A percentile compares a stretch with the other conserved stretches of the same genome.
phyloP scores from a whole-genome alignment of 805 yeast species.

The Yarrowia divulgata region DNA sequence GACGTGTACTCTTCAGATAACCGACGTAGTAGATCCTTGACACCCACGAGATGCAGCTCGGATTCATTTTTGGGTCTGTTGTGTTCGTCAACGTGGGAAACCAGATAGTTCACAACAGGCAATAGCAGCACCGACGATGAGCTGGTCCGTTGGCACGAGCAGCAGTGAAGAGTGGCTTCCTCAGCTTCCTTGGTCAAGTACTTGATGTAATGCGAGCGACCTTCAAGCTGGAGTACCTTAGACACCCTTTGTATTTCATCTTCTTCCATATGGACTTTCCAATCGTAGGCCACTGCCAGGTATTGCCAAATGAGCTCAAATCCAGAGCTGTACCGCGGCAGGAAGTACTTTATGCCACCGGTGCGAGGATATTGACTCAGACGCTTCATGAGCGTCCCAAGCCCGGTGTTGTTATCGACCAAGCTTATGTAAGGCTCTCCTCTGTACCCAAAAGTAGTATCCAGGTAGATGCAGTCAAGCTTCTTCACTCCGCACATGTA shows the following conservation, averaged over 20 bases:
- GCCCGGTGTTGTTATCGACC: constrained; percentile 14
- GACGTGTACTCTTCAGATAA: constrained; percentile 22
- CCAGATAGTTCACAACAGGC: constrained; percentile 13
- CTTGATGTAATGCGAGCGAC: constrained; percentile 11
- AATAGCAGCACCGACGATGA: constrained; percentile 8
- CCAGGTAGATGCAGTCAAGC: constrained; percentile 24
- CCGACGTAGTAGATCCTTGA: not conserved
- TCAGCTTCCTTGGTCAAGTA: constrained; percentile 9
- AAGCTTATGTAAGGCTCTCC: constrained; percentile 26
- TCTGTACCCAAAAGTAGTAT: constrained; percentile 31
- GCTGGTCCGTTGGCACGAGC: constrained; percentile 6
- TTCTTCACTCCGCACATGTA: constrained; percentile 31
- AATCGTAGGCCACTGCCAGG: constrained; percentile 23
- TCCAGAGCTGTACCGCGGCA: constrained; percentile 26
- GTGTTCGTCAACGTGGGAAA: constrained; percentile 20
- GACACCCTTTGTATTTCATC: constrained; percentile 11
- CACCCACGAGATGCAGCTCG: constrained; percentile 1
- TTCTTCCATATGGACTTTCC: constrained; percentile 37
- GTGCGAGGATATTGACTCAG: constrained; percentile 8
- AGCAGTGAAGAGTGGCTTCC: constrained; percentile 32
- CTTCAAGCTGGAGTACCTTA: constrained; percentile 12
- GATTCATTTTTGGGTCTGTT: constrained; percentile 15
- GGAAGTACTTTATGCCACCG: constrained; percentile 3
- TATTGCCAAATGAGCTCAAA: constrained; percentile 35
- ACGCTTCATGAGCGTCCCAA: not conserved